Evolutionary conservation across 164 flowering plant species (phyloP).

Genomic region (Chimonanthus praecox): DNA sequence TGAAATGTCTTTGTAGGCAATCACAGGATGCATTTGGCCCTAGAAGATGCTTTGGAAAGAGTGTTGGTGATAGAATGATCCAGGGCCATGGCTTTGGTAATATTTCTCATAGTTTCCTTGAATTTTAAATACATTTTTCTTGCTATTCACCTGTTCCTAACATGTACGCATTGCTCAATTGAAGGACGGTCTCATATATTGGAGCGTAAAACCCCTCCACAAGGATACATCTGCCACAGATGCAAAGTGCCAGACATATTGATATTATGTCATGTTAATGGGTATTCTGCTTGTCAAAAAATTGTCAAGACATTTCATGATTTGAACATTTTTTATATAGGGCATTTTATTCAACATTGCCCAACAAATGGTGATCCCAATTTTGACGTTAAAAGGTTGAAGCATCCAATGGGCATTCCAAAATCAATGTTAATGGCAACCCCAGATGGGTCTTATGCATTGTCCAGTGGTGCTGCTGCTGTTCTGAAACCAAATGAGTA

Average conservation of each 20-base stretch:
- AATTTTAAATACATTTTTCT: not conserved
- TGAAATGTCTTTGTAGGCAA: conserved; percentile 41
- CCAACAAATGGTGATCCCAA: conserved; percentile 33
- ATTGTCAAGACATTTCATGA: conserved; percentile 37
- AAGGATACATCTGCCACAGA: conserved; percentile 84
- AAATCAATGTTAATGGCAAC: conserved; percentile 12
- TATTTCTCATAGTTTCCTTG: not conserved
- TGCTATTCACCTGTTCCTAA: not conserved
- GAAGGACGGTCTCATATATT: conserved; percentile 42
- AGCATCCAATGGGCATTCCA: conserved; percentile 23
- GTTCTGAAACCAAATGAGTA: no score
- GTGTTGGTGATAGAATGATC: conserved; percentile 60
- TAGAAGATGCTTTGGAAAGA: conserved; percentile 87
- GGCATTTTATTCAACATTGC: no score
- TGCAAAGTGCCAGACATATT: conserved; percentile 84
- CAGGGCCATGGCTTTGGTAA: conserved; percentile 80
- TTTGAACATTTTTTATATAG: conserved; percentile 5
- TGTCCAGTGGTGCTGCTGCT: conserved; percentile 47
- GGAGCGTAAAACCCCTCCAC: conserved; percentile 84
- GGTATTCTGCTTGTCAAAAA: conserved; percentile 96
- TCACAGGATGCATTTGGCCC: conserved; percentile 61
- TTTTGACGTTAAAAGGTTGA: conserved; percentile 74
- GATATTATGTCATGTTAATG: conserved; percentile 65
- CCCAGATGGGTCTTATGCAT: conserved; percentile 89
- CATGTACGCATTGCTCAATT: not conserved